These are phyloP conservation scores for Phaeosphaeria sp. DNA, from an alignment of 2,329 filamentous ascomycete species.

Conservation along the genomic window DNA sequence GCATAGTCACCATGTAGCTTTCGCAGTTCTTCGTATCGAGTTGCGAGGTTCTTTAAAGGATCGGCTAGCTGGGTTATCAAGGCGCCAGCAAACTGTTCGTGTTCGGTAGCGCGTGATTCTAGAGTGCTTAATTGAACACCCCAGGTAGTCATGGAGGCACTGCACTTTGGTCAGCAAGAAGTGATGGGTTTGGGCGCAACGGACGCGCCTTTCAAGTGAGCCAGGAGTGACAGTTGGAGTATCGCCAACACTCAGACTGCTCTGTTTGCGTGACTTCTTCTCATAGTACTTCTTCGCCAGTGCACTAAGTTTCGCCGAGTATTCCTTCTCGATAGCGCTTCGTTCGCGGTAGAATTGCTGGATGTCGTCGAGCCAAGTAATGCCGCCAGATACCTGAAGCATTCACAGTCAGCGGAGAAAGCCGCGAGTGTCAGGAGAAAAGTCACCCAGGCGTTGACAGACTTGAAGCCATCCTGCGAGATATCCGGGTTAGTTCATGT, in stretches of 20 bases:
- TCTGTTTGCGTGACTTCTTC: conserved; percentile 90
- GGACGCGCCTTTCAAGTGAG: conserved; percentile 79
- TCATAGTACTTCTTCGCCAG: conserved; percentile 97
- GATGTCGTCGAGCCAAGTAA: conserved; percentile 94
- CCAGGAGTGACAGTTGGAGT: conserved; percentile 92
- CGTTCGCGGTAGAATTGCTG: conserved; percentile 97
- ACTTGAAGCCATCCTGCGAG: conserved; percentile 89
- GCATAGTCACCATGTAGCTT: conserved; percentile 92
- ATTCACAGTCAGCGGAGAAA: conserved; percentile 11
- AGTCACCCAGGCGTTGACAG: conserved; percentile 84
- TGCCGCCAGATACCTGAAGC: conserved; percentile 75
- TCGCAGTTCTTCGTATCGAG: conserved; percentile 86
- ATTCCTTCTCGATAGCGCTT: conserved; percentile 94
- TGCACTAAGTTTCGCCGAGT: conserved; percentile 83
- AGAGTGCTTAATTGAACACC: conserved; percentile 89
- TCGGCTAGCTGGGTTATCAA: conserved; percentile 83
- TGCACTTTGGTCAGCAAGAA: conserved; percentile 40
- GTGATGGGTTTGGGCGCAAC: neutral
- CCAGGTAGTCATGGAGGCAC: conserved; percentile 96
- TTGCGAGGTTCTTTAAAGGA: conserved; percentile 76
- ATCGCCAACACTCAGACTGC: conserved; percentile 89
- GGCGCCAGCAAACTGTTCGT: conserved; percentile 82
- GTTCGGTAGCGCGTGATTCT: conserved; percentile 85
- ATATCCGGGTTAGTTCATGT: conserved; percentile 33
- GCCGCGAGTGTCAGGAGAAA: conserved; percentile 14